Percentiles rank a stretch among this genome's conserved stretches.
Evolutionary conservation across 768 basidiomycete genomes (phyloP).

Genomic region (Boletus subcaerulescens): DNA sequence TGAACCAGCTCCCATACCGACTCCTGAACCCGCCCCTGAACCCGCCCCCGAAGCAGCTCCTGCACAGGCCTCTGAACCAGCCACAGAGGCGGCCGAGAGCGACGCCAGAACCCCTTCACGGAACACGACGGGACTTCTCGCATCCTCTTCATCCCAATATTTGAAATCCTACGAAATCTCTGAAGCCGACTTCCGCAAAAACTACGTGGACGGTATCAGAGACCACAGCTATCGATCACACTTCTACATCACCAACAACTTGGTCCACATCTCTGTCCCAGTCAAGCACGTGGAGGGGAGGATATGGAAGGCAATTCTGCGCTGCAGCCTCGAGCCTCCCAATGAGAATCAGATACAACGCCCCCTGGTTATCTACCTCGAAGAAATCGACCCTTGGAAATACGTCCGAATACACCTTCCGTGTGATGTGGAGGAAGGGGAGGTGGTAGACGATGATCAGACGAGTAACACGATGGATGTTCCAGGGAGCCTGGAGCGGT

Average conservation of each 20-base stretch:
- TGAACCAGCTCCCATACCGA: background rate
- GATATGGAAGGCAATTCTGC: conserved; percentile 22
- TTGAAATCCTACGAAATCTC: conserved; percentile 21
- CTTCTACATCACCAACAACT: conserved; percentile 19
- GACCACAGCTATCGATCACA: conserved; percentile 9
- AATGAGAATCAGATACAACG: conserved; percentile 6
- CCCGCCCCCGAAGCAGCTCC: background rate
- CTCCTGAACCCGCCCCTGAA: background rate
- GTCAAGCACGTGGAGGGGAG: conserved; percentile 13
- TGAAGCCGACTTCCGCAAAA: conserved; percentile 16
- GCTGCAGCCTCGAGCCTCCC: conserved; percentile 22
- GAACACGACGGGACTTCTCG: conserved; percentile 22
- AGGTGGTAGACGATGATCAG: background rate
- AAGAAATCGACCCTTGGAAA: conserved; percentile 9
- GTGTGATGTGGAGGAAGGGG: background rate
- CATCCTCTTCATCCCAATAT: conserved; percentile 22
- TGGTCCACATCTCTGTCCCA: conserved; percentile 20
- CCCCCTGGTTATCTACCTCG: conserved; percentile 25
- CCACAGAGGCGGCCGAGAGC: background rate
- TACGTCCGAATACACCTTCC: conserved; percentile 14
- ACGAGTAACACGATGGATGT: background rate
- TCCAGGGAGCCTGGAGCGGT: conserved; percentile 21
- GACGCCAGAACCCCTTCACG: background rate
- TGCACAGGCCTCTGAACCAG: background rate
- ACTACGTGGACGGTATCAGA: conserved; percentile 17